phyloP scores from a whole-genome alignment of 768 basidiomycete species.

The Termitomyces sp. region DNA sequence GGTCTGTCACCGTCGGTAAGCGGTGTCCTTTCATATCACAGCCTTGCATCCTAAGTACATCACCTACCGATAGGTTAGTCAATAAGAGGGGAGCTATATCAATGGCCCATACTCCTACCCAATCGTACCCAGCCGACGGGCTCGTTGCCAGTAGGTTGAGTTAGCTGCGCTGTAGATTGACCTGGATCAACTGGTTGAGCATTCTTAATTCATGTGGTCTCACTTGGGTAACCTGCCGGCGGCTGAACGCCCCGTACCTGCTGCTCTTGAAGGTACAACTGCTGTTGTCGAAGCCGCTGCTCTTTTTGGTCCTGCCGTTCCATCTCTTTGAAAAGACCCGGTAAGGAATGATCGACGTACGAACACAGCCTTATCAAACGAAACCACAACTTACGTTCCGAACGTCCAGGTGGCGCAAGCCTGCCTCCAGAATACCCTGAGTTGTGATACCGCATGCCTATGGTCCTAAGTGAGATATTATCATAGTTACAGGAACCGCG shows the following conservation, averaged over 20 bases:
- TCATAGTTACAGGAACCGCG: neutral
- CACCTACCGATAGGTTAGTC: neutral
- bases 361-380: neutral
- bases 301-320: neutral
- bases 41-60: neutral
- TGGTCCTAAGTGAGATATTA: neutral
- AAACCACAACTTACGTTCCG: neutral
- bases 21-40: neutral
- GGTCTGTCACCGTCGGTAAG: no score
- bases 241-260: neutral
- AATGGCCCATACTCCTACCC: neutral
- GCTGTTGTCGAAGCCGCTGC: neutral
- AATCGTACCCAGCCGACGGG: neutral
- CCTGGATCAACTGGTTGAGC: neutral
- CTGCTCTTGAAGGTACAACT: neutral
- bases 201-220: neutral
- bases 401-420: neutral
- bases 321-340: no score
- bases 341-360: neutral
- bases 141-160: neutral
- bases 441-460: conserved; percentile 1
- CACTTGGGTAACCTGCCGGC: neutral
- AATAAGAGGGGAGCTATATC: neutral
- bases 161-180: neutral
- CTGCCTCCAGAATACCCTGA: neutral